phyloP scores from a whole-genome alignment of 495 filamentous ascomycete species.

The Annulohypoxylon bovei region DNA sequence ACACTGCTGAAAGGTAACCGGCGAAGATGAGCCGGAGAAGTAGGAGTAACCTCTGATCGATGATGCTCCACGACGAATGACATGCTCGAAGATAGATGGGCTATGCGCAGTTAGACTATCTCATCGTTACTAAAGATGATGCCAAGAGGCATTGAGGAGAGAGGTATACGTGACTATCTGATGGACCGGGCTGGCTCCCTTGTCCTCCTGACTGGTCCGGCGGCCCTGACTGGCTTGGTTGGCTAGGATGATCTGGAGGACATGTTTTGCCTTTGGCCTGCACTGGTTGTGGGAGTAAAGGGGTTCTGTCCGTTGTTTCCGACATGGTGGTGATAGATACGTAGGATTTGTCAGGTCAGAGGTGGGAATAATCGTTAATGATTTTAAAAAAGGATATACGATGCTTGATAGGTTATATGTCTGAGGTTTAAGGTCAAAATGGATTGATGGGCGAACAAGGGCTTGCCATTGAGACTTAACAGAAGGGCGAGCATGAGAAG shows the following conservation, averaged over 20 bases:
- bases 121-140: neutral
- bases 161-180: constrained; percentile 48
- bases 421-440: constrained; percentile 1
- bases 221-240: constrained; percentile 16
- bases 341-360: constrained; percentile 4
- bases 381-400: neutral
- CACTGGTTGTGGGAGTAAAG: constrained; percentile 51
- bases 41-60: constrained; percentile 56
- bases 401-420: constrained; percentile 28
- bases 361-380: constrained; percentile 5
- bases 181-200: neutral
- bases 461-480: constrained; percentile 4
- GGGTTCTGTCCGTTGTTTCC: constrained; percentile 47
- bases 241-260: neutral
- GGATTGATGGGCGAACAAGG: neutral
- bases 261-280: constrained; percentile 14
- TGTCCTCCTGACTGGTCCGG: constrained; percentile 13
- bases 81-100: constrained; percentile 62
- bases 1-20: constrained; percentile 54
- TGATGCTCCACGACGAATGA: constrained; percentile 59
- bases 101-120: constrained; percentile 41
- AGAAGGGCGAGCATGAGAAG: neutral
- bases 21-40: constrained; percentile 52
- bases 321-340: constrained; percentile 24
- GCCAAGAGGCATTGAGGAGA: neutral